Base-by-base conservation (phyloP, 805 yeast genomes). In the Candida xiaguanensis region DNA sequence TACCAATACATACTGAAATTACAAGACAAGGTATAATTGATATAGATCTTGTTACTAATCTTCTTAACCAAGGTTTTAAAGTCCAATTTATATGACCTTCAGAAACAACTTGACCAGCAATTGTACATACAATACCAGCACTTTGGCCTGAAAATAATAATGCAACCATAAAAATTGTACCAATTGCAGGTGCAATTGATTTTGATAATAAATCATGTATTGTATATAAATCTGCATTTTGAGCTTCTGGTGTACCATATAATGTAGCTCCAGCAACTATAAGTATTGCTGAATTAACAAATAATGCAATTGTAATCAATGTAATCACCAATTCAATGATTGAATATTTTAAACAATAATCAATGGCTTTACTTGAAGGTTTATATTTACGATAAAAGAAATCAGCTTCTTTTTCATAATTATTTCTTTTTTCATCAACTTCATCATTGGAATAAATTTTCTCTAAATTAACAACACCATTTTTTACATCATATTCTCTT, bases 101-200 rank as follows among this genome's bases (percentile, higher is more conserved):
- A 49, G 88, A 77, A 2, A 90, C 96, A 50, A 90, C 80, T 60
- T 90, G 95, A 8, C 96, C 96, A 0, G 95, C 87, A 65, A 90
- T 83, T 0, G 97, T 90, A 58, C 96, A 89, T 2, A 89, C 90
- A 31, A 90, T 79, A 35, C 96, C 95, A 0, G 96, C 96, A 33
- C 90, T 82, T 53, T 85, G 89, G 5, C 96, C 96, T 42, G 93
- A 82, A 42, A 85, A 76, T 28, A 90, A 65, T 50, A 90, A 68
- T 0, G 96, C 96, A 38, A 87, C 58, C 74, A 88, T 88, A 63
- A 90, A 90, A 0, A 88, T 61, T 1, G 87, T 79, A 19, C 96
- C 97, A 0, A 88, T 95, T 7, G 77, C 78, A 2, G 82, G 78
- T 0, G 95, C 83, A 28, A 90, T 66, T 37, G 71, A 76, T 14